A percentile compares a stretch with the other conserved stretches of the same genome.
phyloP scores from a whole-genome alignment of 2,329 filamentous ascomycete genomes.

The Arthrinium puccinioides region DNA sequence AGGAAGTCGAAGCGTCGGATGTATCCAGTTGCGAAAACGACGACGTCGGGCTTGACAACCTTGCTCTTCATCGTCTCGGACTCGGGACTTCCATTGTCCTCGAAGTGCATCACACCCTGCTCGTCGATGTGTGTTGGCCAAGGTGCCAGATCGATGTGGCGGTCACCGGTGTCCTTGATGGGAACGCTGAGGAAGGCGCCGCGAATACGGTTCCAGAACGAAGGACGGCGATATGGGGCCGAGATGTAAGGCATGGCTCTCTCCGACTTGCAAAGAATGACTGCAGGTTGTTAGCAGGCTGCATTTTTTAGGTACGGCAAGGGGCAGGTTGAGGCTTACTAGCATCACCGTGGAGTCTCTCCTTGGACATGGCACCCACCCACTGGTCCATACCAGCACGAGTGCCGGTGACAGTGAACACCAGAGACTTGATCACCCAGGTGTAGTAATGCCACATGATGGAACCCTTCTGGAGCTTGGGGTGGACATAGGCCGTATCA shows the following conservation, averaged over 20 bases:
- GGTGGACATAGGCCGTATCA: conserved; percentile 44
- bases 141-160: conserved; percentile 33
- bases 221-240: conserved; percentile 23
- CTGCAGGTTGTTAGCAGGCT: conserved; percentile 6
- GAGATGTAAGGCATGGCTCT: conserved; percentile 36
- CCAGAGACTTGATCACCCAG: conserved; percentile 33
- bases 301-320: background rate
- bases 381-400: conserved; percentile 21
- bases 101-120: conserved; percentile 29
- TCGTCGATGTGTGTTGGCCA: conserved; percentile 33
- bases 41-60: conserved; percentile 31
- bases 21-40: conserved; percentile 42
- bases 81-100: conserved; percentile 19
- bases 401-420: conserved; percentile 21
- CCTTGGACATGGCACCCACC: conserved; percentile 33
- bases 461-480: conserved; percentile 31
- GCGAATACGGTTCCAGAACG: conserved; percentile 26
- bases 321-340: background rate
- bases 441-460: conserved; percentile 40
- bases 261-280: conserved; percentile 28
- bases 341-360: conserved; percentile 2
- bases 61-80: conserved; percentile 16
- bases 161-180: conserved; percentile 28
- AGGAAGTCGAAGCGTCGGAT: conserved; percentile 33
- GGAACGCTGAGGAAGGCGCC: conserved; percentile 30